Evolutionary conservation across 164 flowering plant species (phyloP).

Genomic region (Annona squamosa): DNA sequence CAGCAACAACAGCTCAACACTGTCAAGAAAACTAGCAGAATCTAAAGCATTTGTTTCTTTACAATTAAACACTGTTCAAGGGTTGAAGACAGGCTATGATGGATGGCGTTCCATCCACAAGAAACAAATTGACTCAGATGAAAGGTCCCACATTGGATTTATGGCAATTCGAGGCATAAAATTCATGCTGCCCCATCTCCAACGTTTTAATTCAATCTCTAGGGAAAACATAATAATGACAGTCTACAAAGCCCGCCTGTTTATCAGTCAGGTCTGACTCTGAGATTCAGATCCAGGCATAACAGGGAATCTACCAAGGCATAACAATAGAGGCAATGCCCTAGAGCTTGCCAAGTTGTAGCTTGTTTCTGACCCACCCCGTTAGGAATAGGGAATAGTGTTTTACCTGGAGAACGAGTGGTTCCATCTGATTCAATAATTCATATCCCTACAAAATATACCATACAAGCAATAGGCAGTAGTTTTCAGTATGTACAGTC

Average conservation of each 20-base stretch:
- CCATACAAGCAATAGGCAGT: background rate
- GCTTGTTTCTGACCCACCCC: too few species aligned
- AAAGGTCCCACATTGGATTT: background rate
- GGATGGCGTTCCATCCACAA: background rate
- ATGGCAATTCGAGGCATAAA: background rate
- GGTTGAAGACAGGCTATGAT: too few species aligned
- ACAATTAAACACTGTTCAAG: background rate
- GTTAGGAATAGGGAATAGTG: background rate
- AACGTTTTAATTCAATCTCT: background rate
- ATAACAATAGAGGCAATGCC: too few species aligned
- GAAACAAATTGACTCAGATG: background rate
- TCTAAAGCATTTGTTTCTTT: too few species aligned
- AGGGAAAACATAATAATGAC: background rate
- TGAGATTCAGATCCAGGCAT: background rate
- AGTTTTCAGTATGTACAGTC: background rate
- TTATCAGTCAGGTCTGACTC: background rate
- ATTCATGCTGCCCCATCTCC: background rate
- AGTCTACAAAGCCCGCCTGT: background rate
- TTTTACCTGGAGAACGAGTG: slow-evolving; percentile 75
- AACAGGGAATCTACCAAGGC: too few species aligned
- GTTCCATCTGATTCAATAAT: slow-evolving; percentile 75
- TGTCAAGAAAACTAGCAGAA: background rate
- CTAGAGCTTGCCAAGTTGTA: too few species aligned
- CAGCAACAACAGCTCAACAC: background rate
- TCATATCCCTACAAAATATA: slow-evolving; percentile 56